Evolutionary conservation across 805 yeast genomes (phyloP).

Genomic region (Sungouiella thailandica): DNA sequence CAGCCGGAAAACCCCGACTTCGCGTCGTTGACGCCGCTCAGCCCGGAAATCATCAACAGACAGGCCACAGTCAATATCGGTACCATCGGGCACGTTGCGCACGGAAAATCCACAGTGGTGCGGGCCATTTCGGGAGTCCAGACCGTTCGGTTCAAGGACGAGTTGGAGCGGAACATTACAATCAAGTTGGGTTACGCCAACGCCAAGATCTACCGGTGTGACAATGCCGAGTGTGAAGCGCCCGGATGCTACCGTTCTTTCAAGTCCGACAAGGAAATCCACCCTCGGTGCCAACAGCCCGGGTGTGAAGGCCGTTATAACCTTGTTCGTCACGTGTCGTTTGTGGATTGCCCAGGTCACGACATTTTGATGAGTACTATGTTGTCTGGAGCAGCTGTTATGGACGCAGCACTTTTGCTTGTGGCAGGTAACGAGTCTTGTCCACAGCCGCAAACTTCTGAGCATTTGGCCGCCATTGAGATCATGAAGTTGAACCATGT

Average conservation of each 20-base stretch:
- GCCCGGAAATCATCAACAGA: conserved; percentile 94
- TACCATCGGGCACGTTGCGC: conserved; percentile 94
- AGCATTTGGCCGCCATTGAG: conserved; percentile 98
- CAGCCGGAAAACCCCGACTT: conserved; percentile 92
- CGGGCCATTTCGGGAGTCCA: conserved; percentile 98
- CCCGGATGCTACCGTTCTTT: conserved; percentile 95
- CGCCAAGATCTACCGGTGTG: conserved; percentile 95
- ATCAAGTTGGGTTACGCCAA: conserved; percentile 98
- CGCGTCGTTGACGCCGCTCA: conserved; percentile 71
- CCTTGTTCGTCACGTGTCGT: conserved; percentile 92
- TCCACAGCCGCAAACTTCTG: conserved; percentile 99
- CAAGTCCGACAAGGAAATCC: conserved; percentile 90
- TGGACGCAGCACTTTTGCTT: conserved; percentile 97
- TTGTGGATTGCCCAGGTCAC: conserved; percentile 99
- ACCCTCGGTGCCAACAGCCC: conserved; percentile 84
- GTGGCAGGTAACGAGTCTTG: conserved; percentile 99
- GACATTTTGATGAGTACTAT: conserved; percentile 99
- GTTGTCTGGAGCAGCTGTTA: conserved; percentile 99
- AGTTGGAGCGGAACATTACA: conserved; percentile 97
- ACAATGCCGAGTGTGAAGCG: conserved; percentile 77
- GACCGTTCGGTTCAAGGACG: conserved; percentile 98
- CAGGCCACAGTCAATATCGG: conserved; percentile 99
- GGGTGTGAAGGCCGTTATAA: conserved; percentile 88
- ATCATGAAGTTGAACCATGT: conserved; percentile 98
- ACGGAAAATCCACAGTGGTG: conserved; percentile 90